A percentile compares a stretch with the other conserved stretches of the same genome.
Evolutionary conservation across 495 filamentous ascomycete species (phyloP).

Genomic region (Lasiosphaeria hispida): DNA sequence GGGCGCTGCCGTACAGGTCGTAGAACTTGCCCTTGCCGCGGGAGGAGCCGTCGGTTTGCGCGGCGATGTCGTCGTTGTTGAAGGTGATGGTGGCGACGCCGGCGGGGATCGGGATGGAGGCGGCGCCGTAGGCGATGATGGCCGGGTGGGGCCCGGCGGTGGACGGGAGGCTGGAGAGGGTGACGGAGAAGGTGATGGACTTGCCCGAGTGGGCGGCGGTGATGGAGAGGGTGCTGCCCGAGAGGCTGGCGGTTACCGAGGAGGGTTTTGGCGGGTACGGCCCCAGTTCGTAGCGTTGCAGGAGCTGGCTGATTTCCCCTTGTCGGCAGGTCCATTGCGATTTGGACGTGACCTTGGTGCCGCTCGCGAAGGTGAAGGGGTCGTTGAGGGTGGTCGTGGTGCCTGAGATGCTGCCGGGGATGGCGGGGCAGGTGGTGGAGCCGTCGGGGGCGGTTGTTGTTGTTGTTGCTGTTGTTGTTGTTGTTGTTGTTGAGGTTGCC

Average conservation of each 20-base stretch:
- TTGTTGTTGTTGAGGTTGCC: slow-evolving; percentile 3
- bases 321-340: slow-evolving; percentile 50
- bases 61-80: slow-evolving; percentile 49
- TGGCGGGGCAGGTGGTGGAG: slow-evolving; percentile 17
- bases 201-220: slow-evolving; percentile 42
- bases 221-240: slow-evolving; percentile 35
- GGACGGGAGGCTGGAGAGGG: slow-evolving; percentile 38
- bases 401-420: slow-evolving; percentile 13
- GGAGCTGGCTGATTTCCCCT: slow-evolving; percentile 46
- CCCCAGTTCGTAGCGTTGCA: slow-evolving; percentile 54
- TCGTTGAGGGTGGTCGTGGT: slow-evolving; percentile 40
- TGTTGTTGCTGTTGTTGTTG: slow-evolving; percentile 4
- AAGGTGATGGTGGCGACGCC: slow-evolving; percentile 50
- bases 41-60: slow-evolving; percentile 35
- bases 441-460: slow-evolving; percentile 6
- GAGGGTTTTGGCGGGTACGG: slow-evolving; percentile 42
- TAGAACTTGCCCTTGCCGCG: slow-evolving; percentile 51
- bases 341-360: slow-evolving; percentile 42
- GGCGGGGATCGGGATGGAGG: slow-evolving; percentile 44
- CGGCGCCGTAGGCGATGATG: slow-evolving; percentile 48
- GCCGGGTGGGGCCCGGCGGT: slow-evolving; percentile 42
- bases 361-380: slow-evolving; percentile 51
- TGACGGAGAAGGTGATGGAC: slow-evolving; percentile 50
- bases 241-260: slow-evolving; percentile 41
- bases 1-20: slow-evolving; percentile 44